Base-by-base conservation (phyloP, 202 grass and related monocot species). In the Schoenoplectus triqueter region DNA sequence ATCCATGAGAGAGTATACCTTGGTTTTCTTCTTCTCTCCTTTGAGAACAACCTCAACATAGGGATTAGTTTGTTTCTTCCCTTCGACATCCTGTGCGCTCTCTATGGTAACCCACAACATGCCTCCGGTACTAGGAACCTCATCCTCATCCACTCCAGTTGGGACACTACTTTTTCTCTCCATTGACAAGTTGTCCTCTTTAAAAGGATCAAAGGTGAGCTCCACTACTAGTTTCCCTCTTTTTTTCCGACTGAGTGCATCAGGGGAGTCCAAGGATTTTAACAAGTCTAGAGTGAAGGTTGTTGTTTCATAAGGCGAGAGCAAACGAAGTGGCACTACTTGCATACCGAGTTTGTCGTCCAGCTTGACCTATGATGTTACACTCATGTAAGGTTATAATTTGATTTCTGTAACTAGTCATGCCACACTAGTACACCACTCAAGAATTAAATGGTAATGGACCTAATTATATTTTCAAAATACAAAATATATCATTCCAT, bases 301-400 rank as follows among this genome's bases (percentile, higher is more conserved):
- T 69, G 89, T 93, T 80, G 89, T 93, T 86, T 94, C 91, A 18
- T 90, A 69, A 56, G 95, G 92, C 11, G 80, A 75, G 87, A 97
- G 90, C 51, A 68, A 87, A 47, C 85, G 81, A 72, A 97, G 92
- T 2, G 92, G 95, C 69, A 97, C 82, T 13, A 97, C 86, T 94
- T 95, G 95, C 86, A 95, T 85, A 2, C 92, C 95, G 85, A 97
- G 80, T 87, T 97, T 97, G 65, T 97, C 92, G 80, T 93, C 92
- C 89, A 92, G 89, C 81, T 93, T 93, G 48, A 97, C 83, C 92
- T 97, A 84, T 65, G 69, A 72, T 72, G 46, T 20, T 19, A 72
- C 69, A 14, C 6, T 54, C 50, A 44, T 41, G 45, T 7, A 85
- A 52, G 4, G 5, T 73, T 51, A 64, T 8, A 76, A 75, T 49